Evolutionary conservation across 345 rosid species (phyloP), one percentile per base, ranked within the genome.

Genomic region (Moricandia arvensis): DNA sequence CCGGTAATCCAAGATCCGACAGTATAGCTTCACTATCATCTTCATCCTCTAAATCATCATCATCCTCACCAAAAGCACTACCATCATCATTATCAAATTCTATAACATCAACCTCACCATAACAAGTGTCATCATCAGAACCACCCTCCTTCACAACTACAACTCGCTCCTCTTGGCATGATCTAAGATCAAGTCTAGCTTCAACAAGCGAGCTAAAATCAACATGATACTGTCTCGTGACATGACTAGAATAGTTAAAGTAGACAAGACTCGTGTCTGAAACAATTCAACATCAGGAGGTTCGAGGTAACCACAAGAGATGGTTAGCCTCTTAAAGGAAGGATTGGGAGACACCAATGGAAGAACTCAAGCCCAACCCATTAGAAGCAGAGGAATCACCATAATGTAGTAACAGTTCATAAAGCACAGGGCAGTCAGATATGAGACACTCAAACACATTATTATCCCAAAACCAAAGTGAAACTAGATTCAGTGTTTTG

Each of bases 111-210:
- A 10, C 24, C 16, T 13, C n/a, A 30, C n/a, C 17, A 45, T 21
- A 30, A 24, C 17, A 21, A 21, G 1, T 21, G 1, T 21, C 18
- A 63, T 13, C 8, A 63, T 37, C 24, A 21, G 24, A 21, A 21
- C 24, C 24, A 21, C 24, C n/a, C 30, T 18, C 7, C 5, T 11
- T 17, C 10, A 2, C 8, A 12, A 10, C 7, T 15, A 4, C 5
- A 58, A 5, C n/a, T 7, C 10, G 30, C 63, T 26, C 16, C 47
- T 9, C 17, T 45, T 21, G 24, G 24, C 16, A 12, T 45, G 51
- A 9, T 6, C 58, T 21, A 45, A 74, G 12, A 66, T 66, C 16
- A 13, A 74, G 64, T 38, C 71, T 73, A 55, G 71, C 65, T 38
- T 73, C 71, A 0, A 16, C 33, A 29, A 73, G 65, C 11, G 71